Conservation (phyloP, 768 basidiomycete genomes). For the Lactarius indigo region DNA sequence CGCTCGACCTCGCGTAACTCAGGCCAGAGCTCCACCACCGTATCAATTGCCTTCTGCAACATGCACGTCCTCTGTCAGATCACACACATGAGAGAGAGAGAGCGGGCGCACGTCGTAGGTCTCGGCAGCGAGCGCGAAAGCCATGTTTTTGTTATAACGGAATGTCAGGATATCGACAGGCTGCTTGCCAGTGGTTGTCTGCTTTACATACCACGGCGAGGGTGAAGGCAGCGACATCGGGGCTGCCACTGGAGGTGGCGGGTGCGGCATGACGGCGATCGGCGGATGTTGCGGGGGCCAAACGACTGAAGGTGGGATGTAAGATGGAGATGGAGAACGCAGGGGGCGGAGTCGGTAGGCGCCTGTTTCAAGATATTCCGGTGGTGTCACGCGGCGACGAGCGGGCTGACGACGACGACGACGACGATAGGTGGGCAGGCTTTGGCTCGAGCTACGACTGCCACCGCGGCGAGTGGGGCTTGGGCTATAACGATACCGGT, state of each 20-base stretch:
- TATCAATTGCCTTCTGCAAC: conserved; percentile 18
- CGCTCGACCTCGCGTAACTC: conserved; percentile 6
- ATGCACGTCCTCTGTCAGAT: not conserved
- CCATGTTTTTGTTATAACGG: conserved; percentile 19
- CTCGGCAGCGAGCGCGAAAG: conserved; percentile 19
- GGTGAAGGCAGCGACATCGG: not conserved
- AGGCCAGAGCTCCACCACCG: conserved; percentile 17
- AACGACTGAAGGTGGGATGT: not conserved
- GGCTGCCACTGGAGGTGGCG: not conserved
- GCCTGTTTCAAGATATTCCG: not conserved
- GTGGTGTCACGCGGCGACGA: not conserved
- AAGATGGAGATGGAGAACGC: not conserved
- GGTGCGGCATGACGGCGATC: not conserved
- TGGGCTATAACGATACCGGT: not conserved
- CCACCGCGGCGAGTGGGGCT: not conserved
- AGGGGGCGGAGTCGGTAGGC: too few species aligned
- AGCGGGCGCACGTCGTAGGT: conserved; percentile 16
- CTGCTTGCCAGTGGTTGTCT: too few species aligned
- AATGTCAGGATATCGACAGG: conserved; percentile 23
- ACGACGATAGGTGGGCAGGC: too few species aligned
- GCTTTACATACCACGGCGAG: not conserved
- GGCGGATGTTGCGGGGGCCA: not conserved
- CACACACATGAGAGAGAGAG: not conserved
- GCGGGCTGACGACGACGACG: too few species aligned
- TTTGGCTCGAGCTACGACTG: not conserved